phyloP scores from a whole-genome alignment of 176 grass and related monocot species.

The Avena sativa region DNA sequence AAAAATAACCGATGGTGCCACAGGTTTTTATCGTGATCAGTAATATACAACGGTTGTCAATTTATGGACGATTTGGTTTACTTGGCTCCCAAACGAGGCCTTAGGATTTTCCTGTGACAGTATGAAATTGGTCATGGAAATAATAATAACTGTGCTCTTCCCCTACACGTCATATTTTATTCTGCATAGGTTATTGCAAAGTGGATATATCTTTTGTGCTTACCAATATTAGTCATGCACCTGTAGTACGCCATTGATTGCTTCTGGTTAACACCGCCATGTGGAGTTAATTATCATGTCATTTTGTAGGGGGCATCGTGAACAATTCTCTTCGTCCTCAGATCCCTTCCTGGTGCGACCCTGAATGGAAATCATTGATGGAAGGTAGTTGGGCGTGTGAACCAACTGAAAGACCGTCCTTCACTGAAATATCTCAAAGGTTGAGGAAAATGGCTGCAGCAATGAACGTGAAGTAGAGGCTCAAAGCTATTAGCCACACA shows the following conservation, averaged over 20 bases:
- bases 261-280: conserved; percentile 2
- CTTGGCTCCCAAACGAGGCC: no score
- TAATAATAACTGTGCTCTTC: not conserved
- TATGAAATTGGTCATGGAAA: conserved; percentile 24
- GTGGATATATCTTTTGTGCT: conserved; percentile 21
- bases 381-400: conserved; percentile 86
- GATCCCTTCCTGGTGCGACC: conserved; percentile 95
- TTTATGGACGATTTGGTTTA: no score
- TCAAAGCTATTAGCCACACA: not conserved
- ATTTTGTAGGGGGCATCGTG: conserved; percentile 75
- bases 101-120: not conserved
- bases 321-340: conserved; percentile 84
- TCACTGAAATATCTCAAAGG: conserved; percentile 90
- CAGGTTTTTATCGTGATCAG: no score
- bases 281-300: conserved; percentile 32
- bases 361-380: conserved; percentile 98
- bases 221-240: conserved; percentile 34
- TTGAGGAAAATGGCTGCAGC: conserved; percentile 93
- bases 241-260: conserved; percentile 11
- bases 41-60: no score
- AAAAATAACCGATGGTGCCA: no score
- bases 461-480: conserved; percentile 80
- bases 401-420: conserved; percentile 81
- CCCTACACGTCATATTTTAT: conserved; percentile 1
- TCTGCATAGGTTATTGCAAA: conserved; percentile 19